A percentile compares a stretch with the other conserved stretches of the same genome.
phyloP scores from a whole-genome alignment of 495 filamentous ascomycete species.

The Aspergillus homomorphus region DNA sequence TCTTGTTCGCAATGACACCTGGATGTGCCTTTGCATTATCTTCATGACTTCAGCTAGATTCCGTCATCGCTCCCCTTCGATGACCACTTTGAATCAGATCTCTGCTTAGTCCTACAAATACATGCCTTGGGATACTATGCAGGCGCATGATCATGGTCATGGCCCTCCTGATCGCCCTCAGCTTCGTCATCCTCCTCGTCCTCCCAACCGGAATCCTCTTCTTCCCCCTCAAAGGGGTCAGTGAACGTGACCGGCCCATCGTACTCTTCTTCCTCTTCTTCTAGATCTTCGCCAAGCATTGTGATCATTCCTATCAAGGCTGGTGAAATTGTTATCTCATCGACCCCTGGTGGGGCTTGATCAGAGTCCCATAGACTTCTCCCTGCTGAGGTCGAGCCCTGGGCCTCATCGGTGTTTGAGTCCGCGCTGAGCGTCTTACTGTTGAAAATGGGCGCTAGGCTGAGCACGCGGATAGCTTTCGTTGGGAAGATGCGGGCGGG shows the following conservation, averaged over 20 bases:
- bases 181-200: conserved; percentile 4
- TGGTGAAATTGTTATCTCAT: conserved; percentile 23
- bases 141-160: background rate
- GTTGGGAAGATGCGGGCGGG: conserved; percentile 36
- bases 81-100: background rate
- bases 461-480: conserved; percentile 37
- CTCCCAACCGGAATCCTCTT: conserved; percentile 1
- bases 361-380: conserved; percentile 14
- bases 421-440: conserved; percentile 5
- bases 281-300: conserved; percentile 29
- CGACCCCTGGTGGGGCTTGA: conserved; percentile 6
- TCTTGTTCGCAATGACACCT: no score
- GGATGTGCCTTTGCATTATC: no score
- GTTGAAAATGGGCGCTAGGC: conserved; percentile 28
- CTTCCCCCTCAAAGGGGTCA: background rate
- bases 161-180: conserved; percentile 8
- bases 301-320: conserved; percentile 30
- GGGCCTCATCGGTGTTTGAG: background rate
- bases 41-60: no score
- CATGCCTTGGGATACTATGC: background rate
- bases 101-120: background rate
- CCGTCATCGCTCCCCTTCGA: no score
- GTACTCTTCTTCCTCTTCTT: conserved; percentile 15
- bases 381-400: background rate
- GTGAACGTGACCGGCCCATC: background rate